phyloP scores from a whole-genome alignment of 2,329 filamentous ascomycete species.

The Macrophomina tecta region DNA sequence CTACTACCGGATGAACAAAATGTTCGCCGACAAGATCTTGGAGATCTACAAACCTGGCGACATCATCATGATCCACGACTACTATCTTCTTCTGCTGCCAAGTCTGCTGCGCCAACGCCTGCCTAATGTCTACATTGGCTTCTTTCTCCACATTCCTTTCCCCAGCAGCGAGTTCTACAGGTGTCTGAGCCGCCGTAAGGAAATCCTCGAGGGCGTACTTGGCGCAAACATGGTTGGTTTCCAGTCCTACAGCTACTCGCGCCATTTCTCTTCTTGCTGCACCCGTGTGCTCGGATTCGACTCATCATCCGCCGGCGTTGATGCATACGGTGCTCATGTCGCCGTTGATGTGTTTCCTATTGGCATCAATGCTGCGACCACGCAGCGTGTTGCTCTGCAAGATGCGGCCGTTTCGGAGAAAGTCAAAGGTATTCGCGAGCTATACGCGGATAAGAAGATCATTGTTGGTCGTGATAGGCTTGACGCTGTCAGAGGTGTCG shows the following conservation, averaged over 20 bases:
- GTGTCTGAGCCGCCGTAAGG: constrained; percentile 85
- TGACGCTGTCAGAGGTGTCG: constrained; percentile 88
- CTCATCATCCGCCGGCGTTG: constrained; percentile 82
- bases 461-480: constrained; percentile 95
- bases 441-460: constrained; percentile 90
- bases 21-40: constrained; percentile 87
- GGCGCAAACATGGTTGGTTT: constrained; percentile 94
- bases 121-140: constrained; percentile 90
- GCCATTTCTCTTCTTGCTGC: constrained; percentile 94
- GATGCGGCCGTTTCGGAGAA: constrained; percentile 73
- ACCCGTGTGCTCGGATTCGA: constrained; percentile 90
- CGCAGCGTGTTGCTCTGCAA: constrained; percentile 76
- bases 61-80: constrained; percentile 91
- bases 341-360: constrained; percentile 94
- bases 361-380: constrained; percentile 85
- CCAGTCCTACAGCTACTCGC: constrained; percentile 93
- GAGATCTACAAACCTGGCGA: constrained; percentile 92
- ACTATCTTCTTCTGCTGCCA: constrained; percentile 88
- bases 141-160: constrained; percentile 93
- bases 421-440: constrained; percentile 71
- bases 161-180: constrained; percentile 95
- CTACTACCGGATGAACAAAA: constrained; percentile 90
- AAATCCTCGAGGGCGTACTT: constrained; percentile 86
- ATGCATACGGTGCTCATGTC: constrained; percentile 86
- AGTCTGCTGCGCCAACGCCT: constrained; percentile 85